Evolutionary conservation across 495 filamentous ascomycete species (phyloP), one percentile per base, ranked within the genome.

Genomic region (Endocarpon pusillum): DNA sequence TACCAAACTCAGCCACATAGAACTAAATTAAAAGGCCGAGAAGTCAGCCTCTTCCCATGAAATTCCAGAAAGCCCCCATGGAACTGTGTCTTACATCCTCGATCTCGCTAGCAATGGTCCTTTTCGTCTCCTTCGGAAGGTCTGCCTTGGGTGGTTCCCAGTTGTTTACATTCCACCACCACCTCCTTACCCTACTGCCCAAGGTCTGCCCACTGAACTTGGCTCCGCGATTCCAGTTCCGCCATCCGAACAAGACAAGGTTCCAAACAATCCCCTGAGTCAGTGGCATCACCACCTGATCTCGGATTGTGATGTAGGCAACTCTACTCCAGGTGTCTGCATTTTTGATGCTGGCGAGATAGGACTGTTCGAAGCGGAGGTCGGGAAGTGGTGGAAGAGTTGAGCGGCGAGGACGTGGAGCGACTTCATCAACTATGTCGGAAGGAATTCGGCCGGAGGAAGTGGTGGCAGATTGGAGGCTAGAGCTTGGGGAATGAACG

Each of bases 311-410:
- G 41, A 96, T 87, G 67, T 71, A 81, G 17, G 65, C 66, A 22
- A 97, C 67, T 41, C 69, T 69, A 54, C 75, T 72, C 73, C 70
- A 81, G 18, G 70, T 74, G 37, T 89, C 67, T 15, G 81, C 81
- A 32, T 67, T 61, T 42, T 71, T 69, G 35, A 97, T 72, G 51
- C 82, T 86, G 31, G 75, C 75, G 25, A 97, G 63, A 49, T 96
- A 96, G 58, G 84, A 92, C 66, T 97, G 89, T 61, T 97, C 89
- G 54, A 96, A 96, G 33, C 89, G 66, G 42, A 97, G 57, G 55
- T 97, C 89, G 1, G 89, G 89, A 45, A 97, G 57, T 1, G 91
- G 87, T 33, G 81, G 82, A 37, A 93, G 70, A 22, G 55, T 67
- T 35, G 53, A 53, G 36, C 47, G 58, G n/a, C 72, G 62, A 9